Evolutionary conservation across 2,329 filamentous ascomycete genomes (phyloP), one percentile per base, ranked within the genome.

Genomic region (Cadophora malorum): DNA sequence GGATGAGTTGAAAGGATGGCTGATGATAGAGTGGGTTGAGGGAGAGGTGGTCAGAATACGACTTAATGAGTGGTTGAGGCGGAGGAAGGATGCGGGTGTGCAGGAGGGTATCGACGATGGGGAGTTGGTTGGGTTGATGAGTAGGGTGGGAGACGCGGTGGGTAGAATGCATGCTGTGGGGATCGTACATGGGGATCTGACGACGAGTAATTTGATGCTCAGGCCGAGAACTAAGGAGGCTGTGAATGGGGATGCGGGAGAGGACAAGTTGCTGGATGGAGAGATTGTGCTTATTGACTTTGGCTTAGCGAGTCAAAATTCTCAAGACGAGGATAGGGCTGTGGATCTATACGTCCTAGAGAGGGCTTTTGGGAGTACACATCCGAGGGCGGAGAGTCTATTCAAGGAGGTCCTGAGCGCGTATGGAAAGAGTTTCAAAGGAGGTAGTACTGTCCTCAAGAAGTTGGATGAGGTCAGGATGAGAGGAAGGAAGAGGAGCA

Each of bases 281-380:
- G 91, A 96, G 64, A 86, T 99, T 67, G 89, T 97, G 25, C 83
- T 98, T 47, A 98, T 98, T 78, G 96, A 99, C 81, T 96, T 99
- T 77, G 96, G 96, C 0, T 87, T 99, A 23, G 94, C 94, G 16
- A 90, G 87, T 73, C 91, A 95, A 80, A 92, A 90, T 70, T 81
- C 88, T 21, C 89, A 92, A 72, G 95, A 97, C 65, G 96, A 99
- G 80, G 96, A 99, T 78, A 87, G 94, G 65, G 96, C 96, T 0
- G 96, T 99, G 49, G 96, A 99, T 82, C 80, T 99, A 65, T 99
- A 99, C 79, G 96, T 99, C 12, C 83, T 99, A 58, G 96, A 99
- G 80, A 85, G 96, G 64, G 96, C 96, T 0, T 98, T 98, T 83
- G 92, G 90, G 25, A 97, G 94, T 76, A 98, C 96, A 45, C 96